phyloP scores from a whole-genome alignment of 352 stramenopile genomes.

The Pythium brassicae region DNA sequence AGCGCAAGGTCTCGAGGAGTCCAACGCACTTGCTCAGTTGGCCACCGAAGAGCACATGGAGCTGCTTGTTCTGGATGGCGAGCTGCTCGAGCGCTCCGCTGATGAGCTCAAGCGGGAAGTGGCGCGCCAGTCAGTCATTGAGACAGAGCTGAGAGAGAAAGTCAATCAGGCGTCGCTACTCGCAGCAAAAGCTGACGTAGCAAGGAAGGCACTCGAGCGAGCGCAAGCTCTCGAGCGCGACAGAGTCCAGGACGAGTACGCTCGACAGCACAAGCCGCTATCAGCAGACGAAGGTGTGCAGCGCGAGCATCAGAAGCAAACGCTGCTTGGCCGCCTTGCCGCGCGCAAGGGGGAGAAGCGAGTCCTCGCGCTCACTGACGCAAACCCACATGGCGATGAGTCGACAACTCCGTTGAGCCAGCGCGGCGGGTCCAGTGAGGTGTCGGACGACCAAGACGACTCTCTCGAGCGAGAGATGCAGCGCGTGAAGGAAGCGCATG shows the following conservation, averaged over 20 bases:
- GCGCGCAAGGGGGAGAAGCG: not conserved
- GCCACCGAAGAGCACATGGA: constrained; percentile 4
- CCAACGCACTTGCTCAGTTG: not conserved
- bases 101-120: not conserved
- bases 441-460: not conserved
- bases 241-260: constrained; percentile 7
- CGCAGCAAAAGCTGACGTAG: constrained; percentile 1
- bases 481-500: constrained; percentile 26
- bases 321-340: not conserved
- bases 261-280: not conserved
- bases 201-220: constrained; percentile 4
- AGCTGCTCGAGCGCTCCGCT: not conserved
- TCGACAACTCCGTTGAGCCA: not conserved
- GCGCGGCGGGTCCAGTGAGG: not conserved
- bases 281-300: not conserved
- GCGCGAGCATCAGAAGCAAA: constrained; percentile 1
- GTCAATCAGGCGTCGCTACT: not conserved
- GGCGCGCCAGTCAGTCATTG: constrained; percentile 1
- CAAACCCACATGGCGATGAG: not conserved
- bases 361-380: not conserved
- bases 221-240: constrained; percentile 1
- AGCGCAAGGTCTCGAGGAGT: not conserved
- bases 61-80: not conserved
- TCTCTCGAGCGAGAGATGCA: constrained; percentile 23
- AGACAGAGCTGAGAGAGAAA: not conserved